Evolutionary conservation across 2,329 filamentous ascomycete species (phyloP).

Genomic region (Ilyonectria mors-panacis): DNA sequence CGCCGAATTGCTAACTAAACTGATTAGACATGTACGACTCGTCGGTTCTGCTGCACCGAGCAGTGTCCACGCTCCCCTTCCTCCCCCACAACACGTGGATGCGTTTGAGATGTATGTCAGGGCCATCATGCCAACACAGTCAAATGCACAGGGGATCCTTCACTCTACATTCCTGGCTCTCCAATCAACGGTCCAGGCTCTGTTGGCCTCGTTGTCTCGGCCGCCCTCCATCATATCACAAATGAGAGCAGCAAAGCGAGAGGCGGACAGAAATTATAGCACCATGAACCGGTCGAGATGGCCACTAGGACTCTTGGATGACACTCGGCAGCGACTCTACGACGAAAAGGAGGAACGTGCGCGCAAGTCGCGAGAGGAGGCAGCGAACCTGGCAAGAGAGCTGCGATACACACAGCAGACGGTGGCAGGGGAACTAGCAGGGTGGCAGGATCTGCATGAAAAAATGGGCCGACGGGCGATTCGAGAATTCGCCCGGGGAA

Average conservation of each 20-base stretch:
- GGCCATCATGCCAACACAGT: conserved; percentile 76
- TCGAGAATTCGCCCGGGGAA: conserved; percentile 80
- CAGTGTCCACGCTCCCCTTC: conserved; percentile 72
- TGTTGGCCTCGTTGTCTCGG: conserved; percentile 83
- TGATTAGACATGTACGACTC: conserved; percentile 78
- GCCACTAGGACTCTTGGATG: conserved; percentile 87
- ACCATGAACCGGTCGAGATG: conserved; percentile 83
- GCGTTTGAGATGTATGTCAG: conserved; percentile 82
- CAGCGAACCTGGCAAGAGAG: conserved; percentile 83
- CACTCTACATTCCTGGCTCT: conserved; percentile 84
- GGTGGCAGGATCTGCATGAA: conserved; percentile 93
- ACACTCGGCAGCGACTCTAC: conserved; percentile 85
- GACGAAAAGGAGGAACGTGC: conserved; percentile 89
- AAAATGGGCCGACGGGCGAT: conserved; percentile 82
- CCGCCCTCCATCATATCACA: conserved; percentile 83
- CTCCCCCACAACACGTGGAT: conserved; percentile 77
- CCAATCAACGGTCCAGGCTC: conserved; percentile 86
- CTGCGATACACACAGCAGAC: conserved; percentile 93
- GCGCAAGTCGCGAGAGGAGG: conserved; percentile 77
- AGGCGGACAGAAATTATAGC: conserved; percentile 83
- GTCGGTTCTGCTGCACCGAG: conserved; percentile 67
- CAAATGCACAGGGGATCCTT: conserved; percentile 80
- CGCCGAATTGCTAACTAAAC: conserved; percentile 45
- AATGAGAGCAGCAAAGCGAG: conserved; percentile 81
- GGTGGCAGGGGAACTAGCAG: conserved; percentile 90